Conservation (phyloP, 495 filamentous ascomycete species). For the Pyrenula massariospora region DNA sequence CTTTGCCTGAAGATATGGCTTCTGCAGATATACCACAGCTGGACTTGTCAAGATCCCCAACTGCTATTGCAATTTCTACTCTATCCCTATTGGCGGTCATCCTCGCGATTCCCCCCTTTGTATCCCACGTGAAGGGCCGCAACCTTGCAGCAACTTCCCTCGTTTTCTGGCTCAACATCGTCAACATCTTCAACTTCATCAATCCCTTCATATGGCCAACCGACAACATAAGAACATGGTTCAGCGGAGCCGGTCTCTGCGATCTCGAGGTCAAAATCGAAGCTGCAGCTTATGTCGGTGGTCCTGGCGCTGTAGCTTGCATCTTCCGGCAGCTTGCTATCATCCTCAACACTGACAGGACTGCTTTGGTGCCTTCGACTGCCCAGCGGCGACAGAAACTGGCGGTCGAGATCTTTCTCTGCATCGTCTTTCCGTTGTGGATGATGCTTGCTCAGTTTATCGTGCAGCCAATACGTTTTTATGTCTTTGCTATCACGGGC, state of each 20-base stretch:
- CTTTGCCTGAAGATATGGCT: too few species aligned
- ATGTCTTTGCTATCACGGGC: slow-evolving; percentile 60
- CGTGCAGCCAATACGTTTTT: slow-evolving; percentile 59
- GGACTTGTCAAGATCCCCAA: neutral
- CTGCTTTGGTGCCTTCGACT: slow-evolving; percentile 38
- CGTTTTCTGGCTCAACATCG: slow-evolving; percentile 48
- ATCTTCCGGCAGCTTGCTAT: slow-evolving; percentile 66
- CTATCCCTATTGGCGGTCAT: slow-evolving; percentile 46
- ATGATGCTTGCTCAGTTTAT: slow-evolving; percentile 58
- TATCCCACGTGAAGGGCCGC: slow-evolving; percentile 43
- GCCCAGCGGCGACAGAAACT: slow-evolving; percentile 39
- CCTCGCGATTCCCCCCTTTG: slow-evolving; percentile 41
- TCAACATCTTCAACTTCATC: slow-evolving; percentile 58
- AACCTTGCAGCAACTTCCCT: slow-evolving; percentile 53
- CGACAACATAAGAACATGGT: slow-evolving; percentile 58
- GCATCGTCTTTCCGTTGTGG: slow-evolving; percentile 54
- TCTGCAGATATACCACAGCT: too few species aligned
- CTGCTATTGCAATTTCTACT: slow-evolving; percentile 17
- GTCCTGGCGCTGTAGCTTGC: slow-evolving; percentile 46
- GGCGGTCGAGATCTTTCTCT: slow-evolving; percentile 52
- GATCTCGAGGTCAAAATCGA: slow-evolving; percentile 69
- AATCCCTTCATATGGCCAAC: slow-evolving; percentile 76
- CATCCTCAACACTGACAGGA: slow-evolving; percentile 54
- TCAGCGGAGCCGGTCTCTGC: slow-evolving; percentile 63
- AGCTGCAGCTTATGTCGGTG: slow-evolving; percentile 49